A percentile compares a stretch with the other conserved stretches of the same genome.
Conservation (phyloP, 2,329 filamentous ascomycete genomes). For the Arthroderma uncinatum region DNA sequence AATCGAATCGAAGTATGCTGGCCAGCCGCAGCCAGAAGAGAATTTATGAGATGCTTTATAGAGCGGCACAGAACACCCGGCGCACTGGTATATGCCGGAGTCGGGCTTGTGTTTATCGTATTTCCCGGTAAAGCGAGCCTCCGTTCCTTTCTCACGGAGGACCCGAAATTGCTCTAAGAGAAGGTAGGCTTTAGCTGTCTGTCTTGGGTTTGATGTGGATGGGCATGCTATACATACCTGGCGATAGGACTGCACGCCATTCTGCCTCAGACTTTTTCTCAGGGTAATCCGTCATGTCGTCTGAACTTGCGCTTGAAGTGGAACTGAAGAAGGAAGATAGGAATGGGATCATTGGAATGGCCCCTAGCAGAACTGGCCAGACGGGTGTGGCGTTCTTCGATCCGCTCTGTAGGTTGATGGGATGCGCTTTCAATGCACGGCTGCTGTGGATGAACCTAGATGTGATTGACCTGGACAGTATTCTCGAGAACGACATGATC, state of each 20-base stretch:
- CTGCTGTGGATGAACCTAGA: neutral
- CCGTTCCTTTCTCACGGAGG: conserved; percentile 84
- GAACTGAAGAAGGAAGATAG: conserved; percentile 63
- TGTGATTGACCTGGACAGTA: neutral
- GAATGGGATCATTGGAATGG: conserved; percentile 64
- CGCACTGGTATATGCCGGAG: conserved; percentile 73
- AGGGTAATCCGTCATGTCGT: conserved; percentile 30
- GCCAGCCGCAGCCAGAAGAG: conserved; percentile 93
- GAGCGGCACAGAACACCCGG: conserved; percentile 72
- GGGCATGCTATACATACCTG: conserved; percentile 38
- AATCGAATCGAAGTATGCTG: conserved; percentile 91
- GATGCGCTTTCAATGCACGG: neutral
- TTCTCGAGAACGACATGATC: neutral
- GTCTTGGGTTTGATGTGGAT: neutral
- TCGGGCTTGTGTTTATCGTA: conserved; percentile 77
- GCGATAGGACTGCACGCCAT: conserved; percentile 76
- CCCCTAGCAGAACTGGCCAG: neutral
- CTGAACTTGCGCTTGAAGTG: conserved; percentile 28
- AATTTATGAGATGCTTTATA: conserved; percentile 95
- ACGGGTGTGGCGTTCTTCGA: conserved; percentile 24
- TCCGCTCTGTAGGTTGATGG: conserved; percentile 21
- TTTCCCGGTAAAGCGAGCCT: conserved; percentile 64
- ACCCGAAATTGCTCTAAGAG: conserved; percentile 85
- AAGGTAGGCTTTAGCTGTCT: neutral
- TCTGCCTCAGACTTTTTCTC: conserved; percentile 69